Percentiles rank a stretch among this genome's conserved stretches.
These are phyloP conservation scores for Acanthamoeba lenticulata DNA, from an alignment of 208 protist species.

Conservation along the genomic window DNA sequence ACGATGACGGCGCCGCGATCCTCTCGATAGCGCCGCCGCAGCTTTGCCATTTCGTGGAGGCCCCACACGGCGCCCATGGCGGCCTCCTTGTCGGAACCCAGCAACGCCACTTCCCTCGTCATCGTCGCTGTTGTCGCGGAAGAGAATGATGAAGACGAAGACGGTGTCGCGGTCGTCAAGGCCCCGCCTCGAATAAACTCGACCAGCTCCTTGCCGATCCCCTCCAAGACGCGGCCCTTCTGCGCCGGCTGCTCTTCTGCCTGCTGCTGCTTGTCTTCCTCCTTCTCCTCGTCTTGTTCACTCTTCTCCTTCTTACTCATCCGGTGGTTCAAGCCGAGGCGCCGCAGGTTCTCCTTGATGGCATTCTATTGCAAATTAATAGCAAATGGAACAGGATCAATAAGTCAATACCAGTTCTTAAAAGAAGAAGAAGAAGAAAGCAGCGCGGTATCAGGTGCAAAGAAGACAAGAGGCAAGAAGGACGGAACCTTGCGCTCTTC, in stretches of 20 bases:
- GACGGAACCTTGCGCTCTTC: constrained; percentile 13
- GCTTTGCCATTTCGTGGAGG: constrained; percentile 17
- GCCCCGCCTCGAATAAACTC: neutral
- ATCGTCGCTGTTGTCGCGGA: neutral
- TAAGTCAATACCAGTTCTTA: no score
- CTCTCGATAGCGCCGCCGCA: neutral
- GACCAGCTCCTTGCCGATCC: neutral
- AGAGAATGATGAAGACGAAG: neutral
- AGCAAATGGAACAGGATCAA: neutral
- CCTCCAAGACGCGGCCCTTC: neutral
- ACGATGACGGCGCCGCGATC: neutral
- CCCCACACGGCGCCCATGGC: constrained; percentile 7
- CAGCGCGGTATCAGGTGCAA: neutral
- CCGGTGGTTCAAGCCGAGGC: neutral
- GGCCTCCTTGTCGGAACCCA: neutral
- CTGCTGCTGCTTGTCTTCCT: no score
- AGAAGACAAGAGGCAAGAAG: neutral
- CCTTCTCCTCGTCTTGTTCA: neutral
- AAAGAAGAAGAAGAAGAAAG: neutral
- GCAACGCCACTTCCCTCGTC: neutral
- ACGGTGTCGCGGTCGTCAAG: neutral
- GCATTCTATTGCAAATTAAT: neutral
- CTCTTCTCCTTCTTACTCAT: neutral
- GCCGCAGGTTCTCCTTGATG: constrained; percentile 2
- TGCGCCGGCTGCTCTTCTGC: neutral